A percentile compares a stretch with the other conserved stretches of the same genome.
phyloP scores from a whole-genome alignment of 208 protist genomes.

The Ichthyophonus hoferi region DNA sequence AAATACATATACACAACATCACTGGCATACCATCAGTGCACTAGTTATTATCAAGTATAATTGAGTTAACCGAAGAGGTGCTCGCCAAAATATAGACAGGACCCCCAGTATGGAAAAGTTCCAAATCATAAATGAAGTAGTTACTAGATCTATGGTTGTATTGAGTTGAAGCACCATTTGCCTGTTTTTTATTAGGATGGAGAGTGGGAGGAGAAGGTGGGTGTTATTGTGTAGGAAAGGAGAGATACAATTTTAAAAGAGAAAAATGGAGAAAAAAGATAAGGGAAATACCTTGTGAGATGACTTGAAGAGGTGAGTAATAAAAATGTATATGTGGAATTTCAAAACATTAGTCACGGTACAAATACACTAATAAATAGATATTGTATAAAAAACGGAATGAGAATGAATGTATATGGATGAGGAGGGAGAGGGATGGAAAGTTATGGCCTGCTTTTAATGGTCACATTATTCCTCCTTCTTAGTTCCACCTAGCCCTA shows the following conservation, averaged over 20 bases:
- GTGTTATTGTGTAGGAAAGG: not conserved
- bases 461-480: too few species aligned
- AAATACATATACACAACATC: slow-evolving; percentile 37
- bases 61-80: slow-evolving; percentile 54
- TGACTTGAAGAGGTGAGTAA: too few species aligned
- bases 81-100: slow-evolving; percentile 11
- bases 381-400: too few species aligned
- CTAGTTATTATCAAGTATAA: slow-evolving; percentile 59
- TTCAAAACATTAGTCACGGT: too few species aligned
- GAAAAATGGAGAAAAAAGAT: not conserved
- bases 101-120: slow-evolving; percentile 60
- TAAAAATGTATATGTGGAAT: too few species aligned
- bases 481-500: too few species aligned
- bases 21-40: not conserved
- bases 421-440: too few species aligned
- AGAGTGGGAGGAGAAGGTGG: not conserved
- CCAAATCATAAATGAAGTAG: slow-evolving; percentile 53
- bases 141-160: slow-evolving; percentile 61
- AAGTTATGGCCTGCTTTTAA: too few species aligned
- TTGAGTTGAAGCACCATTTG: slow-evolving; percentile 36
- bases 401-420: too few species aligned
- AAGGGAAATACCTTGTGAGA: too few species aligned
- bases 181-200: not conserved
- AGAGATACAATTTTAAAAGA: not conserved
- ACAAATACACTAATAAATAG: too few species aligned